A percentile compares a stretch with the other conserved stretches of the same genome.
Conservation (phyloP, 805 yeast species). For the Komagataella pastoris region DNA sequence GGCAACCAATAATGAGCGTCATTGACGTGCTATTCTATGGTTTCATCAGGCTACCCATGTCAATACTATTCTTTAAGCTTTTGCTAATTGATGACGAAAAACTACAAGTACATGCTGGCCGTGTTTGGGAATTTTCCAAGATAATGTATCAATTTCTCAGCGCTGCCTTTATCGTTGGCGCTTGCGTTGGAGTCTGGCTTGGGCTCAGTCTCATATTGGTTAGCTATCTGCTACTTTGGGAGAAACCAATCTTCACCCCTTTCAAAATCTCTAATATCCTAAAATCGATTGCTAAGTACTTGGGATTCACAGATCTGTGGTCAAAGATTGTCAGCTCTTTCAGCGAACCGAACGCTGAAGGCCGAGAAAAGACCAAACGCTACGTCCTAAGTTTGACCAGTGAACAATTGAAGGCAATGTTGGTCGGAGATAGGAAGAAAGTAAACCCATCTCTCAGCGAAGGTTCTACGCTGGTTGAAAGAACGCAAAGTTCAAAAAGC, state of each 20-base stretch:
- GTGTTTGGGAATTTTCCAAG: conserved; percentile 1
- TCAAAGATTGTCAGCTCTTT: not conserved
- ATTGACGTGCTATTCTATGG: not conserved
- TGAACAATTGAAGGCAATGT: not conserved
- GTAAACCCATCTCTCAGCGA: not conserved
- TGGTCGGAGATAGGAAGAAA: not conserved
- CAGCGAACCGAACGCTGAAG: not conserved
- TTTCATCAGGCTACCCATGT: not conserved
- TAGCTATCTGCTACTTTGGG: not conserved
- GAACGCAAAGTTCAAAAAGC: not conserved
- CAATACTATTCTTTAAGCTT: not conserved
- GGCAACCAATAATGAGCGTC: not conserved
- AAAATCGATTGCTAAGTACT: not conserved
- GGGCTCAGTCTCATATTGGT: not conserved
- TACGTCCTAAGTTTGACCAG: not conserved
- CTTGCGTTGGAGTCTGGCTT: conserved; percentile 8
- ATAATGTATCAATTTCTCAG: conserved; percentile 12
- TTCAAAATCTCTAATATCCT: not conserved
- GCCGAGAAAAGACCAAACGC: not conserved
- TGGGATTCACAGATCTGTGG: not conserved
- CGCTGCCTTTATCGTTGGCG: conserved; percentile 11
- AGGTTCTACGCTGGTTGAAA: not conserved
- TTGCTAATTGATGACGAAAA: not conserved
- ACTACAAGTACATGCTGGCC: not conserved
- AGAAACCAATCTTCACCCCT: not conserved